These are phyloP conservation scores for Whalleya microplaca DNA, from an alignment of 2,329 filamentous ascomycete genomes.

Conservation along the genomic window DNA sequence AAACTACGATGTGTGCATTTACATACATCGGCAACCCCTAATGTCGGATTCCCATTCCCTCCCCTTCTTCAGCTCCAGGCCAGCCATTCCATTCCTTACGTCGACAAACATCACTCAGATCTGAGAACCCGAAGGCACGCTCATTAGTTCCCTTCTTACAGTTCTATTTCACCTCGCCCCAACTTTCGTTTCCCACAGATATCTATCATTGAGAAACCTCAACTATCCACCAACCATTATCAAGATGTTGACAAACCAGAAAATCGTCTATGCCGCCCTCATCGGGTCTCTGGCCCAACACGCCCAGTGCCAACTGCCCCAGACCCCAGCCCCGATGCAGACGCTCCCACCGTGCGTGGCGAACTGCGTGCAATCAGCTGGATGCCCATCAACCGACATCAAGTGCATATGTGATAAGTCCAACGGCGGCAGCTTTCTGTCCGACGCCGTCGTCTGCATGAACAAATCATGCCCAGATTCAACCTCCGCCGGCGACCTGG, in stretches of 20 bases:
- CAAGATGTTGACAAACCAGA: conserved; percentile 33
- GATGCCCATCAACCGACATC: conserved; percentile 37
- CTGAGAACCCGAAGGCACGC: conserved; percentile 13
- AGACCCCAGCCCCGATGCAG: not conserved
- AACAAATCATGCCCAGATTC: conserved; percentile 41
- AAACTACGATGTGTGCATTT: not conserved
- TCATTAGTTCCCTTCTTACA: conserved; percentile 7
- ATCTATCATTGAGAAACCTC: conserved; percentile 12
- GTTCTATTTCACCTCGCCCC: conserved; percentile 10
- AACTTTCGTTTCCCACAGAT: conserved; percentile 15
- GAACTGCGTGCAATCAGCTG: conserved; percentile 40
- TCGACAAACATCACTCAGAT: conserved; percentile 1
- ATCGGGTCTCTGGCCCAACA: conserved; percentile 31
- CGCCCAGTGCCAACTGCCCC: conserved; percentile 12
- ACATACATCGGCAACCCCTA: conserved; percentile 18
- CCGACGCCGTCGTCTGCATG: conserved; percentile 44
- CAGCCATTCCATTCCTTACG: conserved; percentile 12
- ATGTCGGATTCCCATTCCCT: conserved; percentile 4
- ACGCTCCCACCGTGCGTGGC: conserved; percentile 37
- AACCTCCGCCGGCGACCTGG: conserved; percentile 38
- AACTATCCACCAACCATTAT: conserved; percentile 6
- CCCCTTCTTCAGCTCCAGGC: conserved; percentile 15
- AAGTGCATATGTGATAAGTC: conserved; percentile 44
- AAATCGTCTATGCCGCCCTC: conserved; percentile 29
- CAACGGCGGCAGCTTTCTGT: conserved; percentile 37